Base-by-base conservation (phyloP, 108 stramenopile genomes). In the Fistulifera pelliculosa region DNA sequence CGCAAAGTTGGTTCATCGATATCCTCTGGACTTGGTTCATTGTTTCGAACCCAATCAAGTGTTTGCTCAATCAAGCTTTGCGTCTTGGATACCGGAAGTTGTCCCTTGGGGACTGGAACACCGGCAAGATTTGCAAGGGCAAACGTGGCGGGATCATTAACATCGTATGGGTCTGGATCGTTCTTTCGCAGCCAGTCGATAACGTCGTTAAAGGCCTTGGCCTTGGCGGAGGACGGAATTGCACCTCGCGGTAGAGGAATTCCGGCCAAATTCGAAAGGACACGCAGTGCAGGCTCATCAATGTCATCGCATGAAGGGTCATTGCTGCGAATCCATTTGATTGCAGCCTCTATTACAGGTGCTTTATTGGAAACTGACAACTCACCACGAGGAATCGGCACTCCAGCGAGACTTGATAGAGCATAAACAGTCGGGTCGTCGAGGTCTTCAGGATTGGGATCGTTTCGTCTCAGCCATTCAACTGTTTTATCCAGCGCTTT, bases 121-220 rank as follows among this genome's bases (percentile, higher is more conserved):
- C 38, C 19, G 1, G 47, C 15, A 2, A 60, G n/a, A 47, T 35
- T 60, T 1, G 48, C 26, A 7, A 60, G 44, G 3, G 26, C 58
- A 15, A 28, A 10, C n/a, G 47, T 22, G 14, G 38, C 40, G 5
- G 54, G 54, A 3, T 54, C 54, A 54, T 10, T 25, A 15, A 54
- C 28, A 2, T 8, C 24, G 22, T 6, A 16, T 13, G 38, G 54
- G 40, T 38, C 54, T n/a, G 38, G 41, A 3, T 57, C 23, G 19
- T 62, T 49, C 25, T 65, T 71, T 27, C 73, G 62, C 13, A 74
- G n/a, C 73, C 73, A 74, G 6, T 51, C 25, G 12, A 58, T 18
- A 47, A 16, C 23, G 4, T 16, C 44, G 48, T 58, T 7, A 19
- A 45, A 48, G 22, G 41, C 17, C 16, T 47, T 31, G 41, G 27